A percentile compares a stretch with the other conserved stretches of the same genome.
These are phyloP conservation scores for Aspergillus ostianus DNA, from an alignment of 495 filamentous ascomycete species.

Conservation along the genomic window DNA sequence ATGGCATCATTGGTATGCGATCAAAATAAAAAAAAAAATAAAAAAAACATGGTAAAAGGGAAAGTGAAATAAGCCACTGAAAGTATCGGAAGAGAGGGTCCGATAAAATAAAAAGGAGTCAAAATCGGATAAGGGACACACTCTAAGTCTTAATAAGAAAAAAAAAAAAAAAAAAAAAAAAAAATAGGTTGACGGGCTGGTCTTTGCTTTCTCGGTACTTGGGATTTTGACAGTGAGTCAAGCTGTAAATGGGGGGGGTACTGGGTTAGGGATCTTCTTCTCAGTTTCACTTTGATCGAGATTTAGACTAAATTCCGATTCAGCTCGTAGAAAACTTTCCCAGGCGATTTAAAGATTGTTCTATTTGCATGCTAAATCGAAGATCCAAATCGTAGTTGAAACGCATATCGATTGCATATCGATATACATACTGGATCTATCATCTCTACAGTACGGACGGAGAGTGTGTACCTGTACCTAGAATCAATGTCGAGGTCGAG, in stretches of 20 bases:
- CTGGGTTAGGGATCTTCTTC: not conserved
- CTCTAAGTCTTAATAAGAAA: not conserved
- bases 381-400: conserved; percentile 1
- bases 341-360: no score
- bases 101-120: not conserved
- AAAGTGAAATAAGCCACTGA: not conserved
- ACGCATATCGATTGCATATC: not conserved
- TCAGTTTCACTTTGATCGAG: not conserved
- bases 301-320: not conserved
- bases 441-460: no score
- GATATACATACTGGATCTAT: no score
- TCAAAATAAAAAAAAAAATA: not conserved
- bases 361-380: not conserved
- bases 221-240: not conserved
- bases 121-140: not conserved
- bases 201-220: not conserved
- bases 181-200: not conserved
- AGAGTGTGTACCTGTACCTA: no score
- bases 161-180: not conserved
- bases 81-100: not conserved
- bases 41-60: not conserved
- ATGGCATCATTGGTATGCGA: conserved; percentile 2
- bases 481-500: no score
- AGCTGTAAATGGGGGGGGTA: no score
- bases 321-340: not conserved